Evolutionary conservation across 1,139 yeast genomes (phyloP), one percentile per base, ranked within the genome.

Genomic region (Yamadazyma blattariae): DNA sequence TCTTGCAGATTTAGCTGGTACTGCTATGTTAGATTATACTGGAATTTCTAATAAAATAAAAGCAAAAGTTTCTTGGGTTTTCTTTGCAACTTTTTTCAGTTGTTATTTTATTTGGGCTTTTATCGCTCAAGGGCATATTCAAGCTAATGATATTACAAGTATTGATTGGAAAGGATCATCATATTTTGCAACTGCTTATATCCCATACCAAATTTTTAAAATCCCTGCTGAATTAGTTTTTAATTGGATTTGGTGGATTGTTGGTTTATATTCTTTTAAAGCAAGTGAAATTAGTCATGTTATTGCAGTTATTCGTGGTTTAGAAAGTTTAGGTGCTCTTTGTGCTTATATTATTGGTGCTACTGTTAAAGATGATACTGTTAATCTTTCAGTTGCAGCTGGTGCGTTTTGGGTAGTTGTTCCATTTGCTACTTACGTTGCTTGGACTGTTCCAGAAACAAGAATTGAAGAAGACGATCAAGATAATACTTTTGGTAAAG

Each of bases 241-340:
- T 39, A 48, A 47, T 31, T 53, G 56, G 55, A 33, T 46, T 23
- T 53, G 47, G 38, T 53, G 56, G 56, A 43, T 50, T 7, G 42
- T 48, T 27, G 52, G 56, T 8, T 41, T 46, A 3, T 50, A 42
- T 23, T 46, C 42, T n/a, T 52, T 45, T 33, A 17, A 34, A 7
- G 28, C 41, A 15, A 32, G 36, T 12, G 50, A 46, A 25, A 34
- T 46, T 30, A 32, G 43, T 21, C 33, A 38, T 29, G 41, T 45
- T n/a, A 34, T 37, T 27, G 40, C 38, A 26, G 30, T 37, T 17
- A 29, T 37, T 21, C 34, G 40, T 30, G 35, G 40, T 10, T 19
- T 37, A 18, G 40, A 34, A 27, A 30, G 35, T 10, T 36, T 36
- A 19, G 39, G 39, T 31, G 50, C 15, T 48, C 50, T 27, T 35